A percentile compares a stretch with the other conserved stretches of the same genome.
phyloP scores from a whole-genome alignment of 2,329 filamentous ascomycete species.

The Fusarium sp. region DNA sequence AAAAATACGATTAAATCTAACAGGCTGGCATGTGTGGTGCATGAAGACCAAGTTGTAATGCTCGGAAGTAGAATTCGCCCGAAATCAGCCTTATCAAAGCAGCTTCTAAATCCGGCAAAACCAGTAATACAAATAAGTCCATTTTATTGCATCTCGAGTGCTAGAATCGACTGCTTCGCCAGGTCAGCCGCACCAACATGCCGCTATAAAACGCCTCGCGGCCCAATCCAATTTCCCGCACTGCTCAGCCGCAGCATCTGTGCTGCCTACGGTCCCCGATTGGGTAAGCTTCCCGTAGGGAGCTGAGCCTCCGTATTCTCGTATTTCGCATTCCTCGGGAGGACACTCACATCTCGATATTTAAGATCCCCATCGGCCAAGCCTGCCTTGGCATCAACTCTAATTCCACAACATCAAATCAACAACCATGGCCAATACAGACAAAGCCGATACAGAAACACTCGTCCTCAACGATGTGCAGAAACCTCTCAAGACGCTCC shows the following conservation, averaged over 20 bases:
- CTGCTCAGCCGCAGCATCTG: not conserved
- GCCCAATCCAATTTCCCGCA: not conserved
- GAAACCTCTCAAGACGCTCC: slow-evolving; percentile 4
- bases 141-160: not conserved
- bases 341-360: not conserved
- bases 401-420: not conserved
- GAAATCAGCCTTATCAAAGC: not conserved
- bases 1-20: not conserved
- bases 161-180: not conserved
- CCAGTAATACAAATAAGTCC: not conserved
- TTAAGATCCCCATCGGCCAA: not conserved
- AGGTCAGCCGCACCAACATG: not conserved
- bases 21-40: no score
- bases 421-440: not conserved
- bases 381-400: not conserved
- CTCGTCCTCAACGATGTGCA: not conserved
- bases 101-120: not conserved
- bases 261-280: not conserved
- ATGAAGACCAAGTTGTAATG: not conserved
- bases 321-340: slow-evolving; percentile 3
- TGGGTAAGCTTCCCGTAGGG: not conserved
- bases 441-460: not conserved
- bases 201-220: not conserved
- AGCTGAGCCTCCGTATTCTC: not conserved
- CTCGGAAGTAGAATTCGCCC: not conserved